Evolutionary conservation across 2,329 filamentous ascomycete genomes (phyloP), one percentile per base, ranked within the genome.

Genomic region (Arachnomyces sp.): DNA sequence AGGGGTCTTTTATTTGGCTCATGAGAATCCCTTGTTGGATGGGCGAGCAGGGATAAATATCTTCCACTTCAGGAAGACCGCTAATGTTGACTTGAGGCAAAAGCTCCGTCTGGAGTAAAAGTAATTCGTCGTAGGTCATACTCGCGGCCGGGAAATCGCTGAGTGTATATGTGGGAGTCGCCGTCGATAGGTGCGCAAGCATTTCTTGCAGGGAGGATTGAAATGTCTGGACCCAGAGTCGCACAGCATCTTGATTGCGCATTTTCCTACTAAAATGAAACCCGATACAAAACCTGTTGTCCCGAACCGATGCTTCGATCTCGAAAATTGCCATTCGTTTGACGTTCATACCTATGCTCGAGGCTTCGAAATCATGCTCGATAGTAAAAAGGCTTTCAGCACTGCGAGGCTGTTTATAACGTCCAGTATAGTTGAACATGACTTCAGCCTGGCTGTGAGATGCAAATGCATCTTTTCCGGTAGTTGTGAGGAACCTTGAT

Each of bases 251-350:
- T 42, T 69, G 63, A 42, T 70, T 67, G 8, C 53, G 54, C 66
- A 72, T 73, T 28, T 65, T 51, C 5, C 60, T 52, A 45, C 73
- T 74, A 54, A 68, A 73, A 0, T 67, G 68, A 46, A 74, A 74
- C 0, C 67, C 66, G 14, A 74, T 62, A 28, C 67, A 66, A 14
- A 75, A 56, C 12, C 56, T 57, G 0, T 67, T 68, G 32, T 68
- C 62, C 14, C 67, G 60, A 5, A 74, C 59, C 16, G 72, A 67
- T 0, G 71, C 71, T 1, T 68, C 67, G 3, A 74, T 64, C 42
- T 75, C 72, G 37, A 75, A 69, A 0, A 75, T 62, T 1, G 65
- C 67, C 44, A 71, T 69, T 1, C 69, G 62, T 7, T 65, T 66
- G 8, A 68, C 67, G 3, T 61, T 52, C 29, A 58, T 51, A 6